Base-by-base conservation (phyloP, 169 alveolate species). In the Eimeria sp. region DNA sequence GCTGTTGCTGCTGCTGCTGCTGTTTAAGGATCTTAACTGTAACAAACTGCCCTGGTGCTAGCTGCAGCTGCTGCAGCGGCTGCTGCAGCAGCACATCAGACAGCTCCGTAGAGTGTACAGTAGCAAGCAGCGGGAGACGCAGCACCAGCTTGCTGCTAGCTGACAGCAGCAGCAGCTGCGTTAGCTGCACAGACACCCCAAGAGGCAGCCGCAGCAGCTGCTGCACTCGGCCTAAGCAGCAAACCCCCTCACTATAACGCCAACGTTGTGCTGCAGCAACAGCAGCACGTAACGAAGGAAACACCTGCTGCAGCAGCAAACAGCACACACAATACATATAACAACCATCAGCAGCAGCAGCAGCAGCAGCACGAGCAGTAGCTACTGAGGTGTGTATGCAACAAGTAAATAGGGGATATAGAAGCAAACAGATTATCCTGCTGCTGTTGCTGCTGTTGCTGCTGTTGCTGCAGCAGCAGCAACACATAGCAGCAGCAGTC, bases 161-260 rank as follows among this genome's bases (percentile, higher is more conserved):
- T 0, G 63, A 13, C 75, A 27, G 63, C 86, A 43, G 49, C 54
- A 45, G 49, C 67, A 34, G 40, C 63, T 58, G 61, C 51, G 89
- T 18, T 58, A 49, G 89, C 89, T 90, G 95, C 14, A 54, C 61
- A 54, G 61, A 54, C 61, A 54, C 61, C 61, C 20, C 61, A 54
- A 54, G 61, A 54, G 61, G 61, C 1, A 87, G 84, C 57, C 67
- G 80, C 67, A 89, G 95, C 49, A 89, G 58, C 72, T 89, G 95
- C 86, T 89, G 95, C 22, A 89, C 88, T 30, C 47, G 30, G 73
- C 95, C 95, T 75, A 76, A n/a, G 88, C 86, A 67, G 34, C 75
- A 76, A n/a, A 67, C 30, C 43, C 72, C 72, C 3, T 34, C 51
- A 3, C 76, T 54, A 47, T n/a, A 73, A 5, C 88, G 67, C 95